Base-by-base conservation (phyloP, 768 basidiomycete genomes). In the Leccinum disarticulatum region DNA sequence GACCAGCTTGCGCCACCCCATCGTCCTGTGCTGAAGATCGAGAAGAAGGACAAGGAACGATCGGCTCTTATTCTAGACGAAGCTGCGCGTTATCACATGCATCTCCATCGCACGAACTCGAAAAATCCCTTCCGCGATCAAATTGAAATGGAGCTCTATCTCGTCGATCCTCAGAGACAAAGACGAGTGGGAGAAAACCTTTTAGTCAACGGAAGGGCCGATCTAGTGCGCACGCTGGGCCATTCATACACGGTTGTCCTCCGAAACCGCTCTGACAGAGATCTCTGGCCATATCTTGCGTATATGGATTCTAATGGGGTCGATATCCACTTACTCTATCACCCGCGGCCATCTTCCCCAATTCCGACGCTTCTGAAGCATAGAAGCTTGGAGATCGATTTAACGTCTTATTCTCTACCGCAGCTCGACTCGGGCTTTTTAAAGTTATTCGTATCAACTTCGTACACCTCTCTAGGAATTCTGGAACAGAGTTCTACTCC, bases 241-340 rank as follows among this genome's bases (percentile, higher is more conserved):
- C 69, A 78, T 49, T 74, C 82, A 19, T 86, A 83, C 60, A 71
- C 75, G 38, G 72, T 86, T 51, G 72, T 79, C 36, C 68, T 87
- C 25, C 78, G 75, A 60, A 86, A 87, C 62, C 68, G 74, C 38
- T 78, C 85, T 2, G 76, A 79, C 62, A 63, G 70, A 57, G 80
- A 83, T 66, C 77, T 87, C 30, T 87, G 85, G 85, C 84, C 86
- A 33, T 85, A 84, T 67, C 76, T 87, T 35, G 79, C 79, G 1
- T 85, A 82, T 67, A 82, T 87, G 82, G 83, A 87, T 65, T 79
- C 83, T 3, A 79, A 77, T 56, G 80, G 76, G 43, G 81, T 85
- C 59, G 77, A 76, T 54, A 83, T 83, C 61, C 80, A 78, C 56
- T 76, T 84, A 57, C 70, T 86, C n/a, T 84, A 84, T 68, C 80